These are phyloP conservation scores for Candida rishiriensis DNA, from an alignment of 805 yeast species.

Conservation along the genomic window DNA sequence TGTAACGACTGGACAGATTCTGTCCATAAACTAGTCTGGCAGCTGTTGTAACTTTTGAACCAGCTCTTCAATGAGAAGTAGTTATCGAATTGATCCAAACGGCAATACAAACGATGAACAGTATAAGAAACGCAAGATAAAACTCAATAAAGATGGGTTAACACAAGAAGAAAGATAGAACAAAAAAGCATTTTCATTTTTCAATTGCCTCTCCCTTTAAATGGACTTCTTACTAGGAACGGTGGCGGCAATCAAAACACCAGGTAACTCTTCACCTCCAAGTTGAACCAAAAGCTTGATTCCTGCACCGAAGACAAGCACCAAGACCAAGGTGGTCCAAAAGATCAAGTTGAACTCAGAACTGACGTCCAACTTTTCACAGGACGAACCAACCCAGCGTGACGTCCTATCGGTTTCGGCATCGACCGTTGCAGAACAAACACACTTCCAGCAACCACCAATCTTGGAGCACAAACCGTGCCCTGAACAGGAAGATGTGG, in stretches of 20 bases:
- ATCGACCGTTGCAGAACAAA: slow-evolving; percentile 42
- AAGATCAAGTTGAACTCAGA: slow-evolving; percentile 62
- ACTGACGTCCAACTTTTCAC: slow-evolving; percentile 65
- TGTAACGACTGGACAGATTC: too few species aligned
- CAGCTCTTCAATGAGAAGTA: too few species aligned
- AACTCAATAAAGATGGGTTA: too few species aligned
- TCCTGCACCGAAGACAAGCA: slow-evolving; percentile 44
- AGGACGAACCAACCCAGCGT: slow-evolving; percentile 53
- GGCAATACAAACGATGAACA: too few species aligned
- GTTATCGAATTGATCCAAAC: too few species aligned
- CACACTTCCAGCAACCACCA: slow-evolving; percentile 45
- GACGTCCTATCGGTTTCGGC: slow-evolving; percentile 41
- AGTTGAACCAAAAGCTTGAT: slow-evolving; percentile 47
- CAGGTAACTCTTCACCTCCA: slow-evolving; percentile 64
- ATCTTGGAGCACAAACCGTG: slow-evolving; percentile 48
- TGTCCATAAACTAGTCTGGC: too few species aligned
- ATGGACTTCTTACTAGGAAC: slow-evolving; percentile 35
- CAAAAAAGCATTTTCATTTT: too few species aligned
- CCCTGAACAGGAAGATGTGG: slow-evolving; percentile 46
- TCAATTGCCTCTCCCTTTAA: slow-evolving; percentile 8
- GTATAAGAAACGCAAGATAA: too few species aligned
- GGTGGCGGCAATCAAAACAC: slow-evolving; percentile 60
- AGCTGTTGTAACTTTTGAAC: too few species aligned
- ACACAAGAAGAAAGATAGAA: too few species aligned
- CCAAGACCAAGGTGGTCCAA: slow-evolving; percentile 55